phyloP scores from a whole-genome alignment of 2,329 filamentous ascomycete genomes.

The Sarocladium strictum region DNA sequence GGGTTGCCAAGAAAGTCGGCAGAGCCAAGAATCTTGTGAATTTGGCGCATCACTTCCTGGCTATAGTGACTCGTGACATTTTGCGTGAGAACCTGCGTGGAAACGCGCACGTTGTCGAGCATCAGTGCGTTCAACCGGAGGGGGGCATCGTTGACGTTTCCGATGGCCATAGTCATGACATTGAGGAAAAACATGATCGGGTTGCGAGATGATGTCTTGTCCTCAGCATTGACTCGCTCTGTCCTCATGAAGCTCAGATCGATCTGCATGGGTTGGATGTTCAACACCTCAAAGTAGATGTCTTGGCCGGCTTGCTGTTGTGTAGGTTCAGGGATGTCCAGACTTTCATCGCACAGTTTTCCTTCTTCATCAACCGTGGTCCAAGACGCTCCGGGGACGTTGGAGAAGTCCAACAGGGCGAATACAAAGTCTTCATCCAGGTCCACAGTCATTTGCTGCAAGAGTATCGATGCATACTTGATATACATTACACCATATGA shows the following conservation, averaged over 20 bases:
- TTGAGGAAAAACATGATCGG: conserved; percentile 99
- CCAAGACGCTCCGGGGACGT: conserved; percentile 87
- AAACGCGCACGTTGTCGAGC: conserved; percentile 90
- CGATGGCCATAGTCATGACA: conserved; percentile 97
- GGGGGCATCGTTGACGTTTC: conserved; percentile 97
- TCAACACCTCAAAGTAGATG: conserved; percentile 95
- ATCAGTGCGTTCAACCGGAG: conserved; percentile 90
- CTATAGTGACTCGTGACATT: conserved; percentile 94
- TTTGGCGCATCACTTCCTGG: conserved; percentile 90
- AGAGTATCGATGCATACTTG: conserved; percentile 89
- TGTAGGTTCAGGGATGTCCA: conserved; percentile 89
- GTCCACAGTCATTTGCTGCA: conserved; percentile 98
- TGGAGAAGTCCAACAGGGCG: conserved; percentile 88
- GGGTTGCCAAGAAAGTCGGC: conserved; percentile 97
- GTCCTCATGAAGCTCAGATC: conserved; percentile 96
- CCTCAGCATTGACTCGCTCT: conserved; percentile 91
- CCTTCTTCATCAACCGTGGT: conserved; percentile 61
- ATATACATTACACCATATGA: conserved; percentile 97
- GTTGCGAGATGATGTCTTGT: conserved; percentile 84
- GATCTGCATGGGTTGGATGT: conserved; percentile 96
- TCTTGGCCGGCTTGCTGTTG: conserved; percentile 81
- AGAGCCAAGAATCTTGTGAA: conserved; percentile 95
- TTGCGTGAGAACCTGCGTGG: conserved; percentile 73
- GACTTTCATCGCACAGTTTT: conserved; percentile 78
- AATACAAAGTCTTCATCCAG: conserved; percentile 98